A percentile compares a stretch with the other conserved stretches of the same genome.
phyloP scores from a whole-genome alignment of 305 asterid species.

The Fraxinus floribunda region DNA sequence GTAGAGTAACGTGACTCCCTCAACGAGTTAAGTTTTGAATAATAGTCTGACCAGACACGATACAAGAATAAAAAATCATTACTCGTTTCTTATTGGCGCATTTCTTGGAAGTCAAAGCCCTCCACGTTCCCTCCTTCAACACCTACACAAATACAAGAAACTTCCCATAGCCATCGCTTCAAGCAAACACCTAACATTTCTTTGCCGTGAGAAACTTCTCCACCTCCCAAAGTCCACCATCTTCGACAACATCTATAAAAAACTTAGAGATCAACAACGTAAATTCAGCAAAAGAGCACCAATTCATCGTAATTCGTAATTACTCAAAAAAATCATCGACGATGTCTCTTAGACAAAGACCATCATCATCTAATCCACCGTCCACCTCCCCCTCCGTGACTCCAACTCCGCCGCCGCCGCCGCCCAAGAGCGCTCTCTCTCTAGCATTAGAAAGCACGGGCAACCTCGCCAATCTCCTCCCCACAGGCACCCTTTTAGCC shows the following conservation, averaged over 20 bases:
- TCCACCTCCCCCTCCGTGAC: slow-evolving; percentile 11
- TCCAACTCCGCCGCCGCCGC: slow-evolving; percentile 11
- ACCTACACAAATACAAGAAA: neutral
- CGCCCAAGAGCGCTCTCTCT: slow-evolving; percentile 33
- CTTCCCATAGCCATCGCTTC: neutral
- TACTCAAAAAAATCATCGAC: neutral
- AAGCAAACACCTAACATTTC: neutral
- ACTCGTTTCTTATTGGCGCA: neutral
- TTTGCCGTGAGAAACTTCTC: neutral
- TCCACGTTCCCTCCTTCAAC: neutral
- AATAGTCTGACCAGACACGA: neutral
- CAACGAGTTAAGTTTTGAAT: too few species aligned
- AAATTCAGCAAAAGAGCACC: neutral
- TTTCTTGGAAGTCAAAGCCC: neutral
- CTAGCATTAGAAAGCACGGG: slow-evolving; percentile 57
- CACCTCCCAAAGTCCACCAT: neutral
- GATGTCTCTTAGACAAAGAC: slow-evolving; percentile 31
- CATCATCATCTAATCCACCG: slow-evolving; percentile 19
- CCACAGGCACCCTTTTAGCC: slow-evolving; percentile 75
- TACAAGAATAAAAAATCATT: neutral
- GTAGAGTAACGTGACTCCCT: too few species aligned
- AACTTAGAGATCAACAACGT: neutral
- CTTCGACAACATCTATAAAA: neutral
- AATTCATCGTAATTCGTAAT: neutral
- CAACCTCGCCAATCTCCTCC: slow-evolving; percentile 75